A percentile compares a stretch with the other conserved stretches of the same genome.
phyloP scores from a whole-genome alignment of 1,284 basidiomycete genomes.

The Sanghuangporus weigelae region DNA sequence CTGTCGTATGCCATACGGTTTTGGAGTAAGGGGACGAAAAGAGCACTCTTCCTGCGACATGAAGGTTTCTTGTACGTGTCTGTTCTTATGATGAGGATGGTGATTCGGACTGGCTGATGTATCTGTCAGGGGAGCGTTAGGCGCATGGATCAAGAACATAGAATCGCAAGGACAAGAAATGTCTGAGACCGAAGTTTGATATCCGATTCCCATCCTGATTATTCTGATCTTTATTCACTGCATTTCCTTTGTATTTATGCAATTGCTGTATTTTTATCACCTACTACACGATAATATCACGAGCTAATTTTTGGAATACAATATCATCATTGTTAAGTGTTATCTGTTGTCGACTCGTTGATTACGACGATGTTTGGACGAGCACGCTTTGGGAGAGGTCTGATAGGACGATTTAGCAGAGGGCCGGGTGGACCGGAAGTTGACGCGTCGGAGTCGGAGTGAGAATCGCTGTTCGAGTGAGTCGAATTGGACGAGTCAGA shows the following conservation, averaged over 20 bases:
- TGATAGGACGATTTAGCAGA: conserved; percentile 10
- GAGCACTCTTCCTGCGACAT: conserved; percentile 94
- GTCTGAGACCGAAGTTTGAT: not conserved
- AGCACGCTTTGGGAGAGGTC: conserved; percentile 12
- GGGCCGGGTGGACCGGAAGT: conserved; percentile 1
- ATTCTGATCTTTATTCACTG: not conserved
- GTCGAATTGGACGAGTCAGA: conserved; percentile 7
- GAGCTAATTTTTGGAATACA: not conserved
- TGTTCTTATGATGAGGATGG: not conserved
- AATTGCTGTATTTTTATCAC: conserved; percentile 6
- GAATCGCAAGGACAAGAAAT: conserved; percentile 33
- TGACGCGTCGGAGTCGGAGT: conserved; percentile 2
- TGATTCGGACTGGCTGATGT: conserved; percentile 6
- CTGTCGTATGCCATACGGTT: conserved; percentile 99
- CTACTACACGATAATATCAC: not conserved
- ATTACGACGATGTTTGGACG: conserved; percentile 13
- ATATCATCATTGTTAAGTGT: not conserved
- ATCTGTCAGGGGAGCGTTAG: conserved; percentile 71
- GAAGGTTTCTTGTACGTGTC: conserved; percentile 91
- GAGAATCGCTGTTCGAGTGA: not conserved
- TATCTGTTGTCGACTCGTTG: not conserved
- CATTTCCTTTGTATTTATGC: not conserved
- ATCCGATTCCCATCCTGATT: not conserved
- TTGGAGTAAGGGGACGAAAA: conserved; percentile 98
- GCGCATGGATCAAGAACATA: conserved; percentile 96